Evolutionary conservation across 2,329 filamentous ascomycete species (phyloP).

Genomic region (Fonsecaea multimorphosa): DNA sequence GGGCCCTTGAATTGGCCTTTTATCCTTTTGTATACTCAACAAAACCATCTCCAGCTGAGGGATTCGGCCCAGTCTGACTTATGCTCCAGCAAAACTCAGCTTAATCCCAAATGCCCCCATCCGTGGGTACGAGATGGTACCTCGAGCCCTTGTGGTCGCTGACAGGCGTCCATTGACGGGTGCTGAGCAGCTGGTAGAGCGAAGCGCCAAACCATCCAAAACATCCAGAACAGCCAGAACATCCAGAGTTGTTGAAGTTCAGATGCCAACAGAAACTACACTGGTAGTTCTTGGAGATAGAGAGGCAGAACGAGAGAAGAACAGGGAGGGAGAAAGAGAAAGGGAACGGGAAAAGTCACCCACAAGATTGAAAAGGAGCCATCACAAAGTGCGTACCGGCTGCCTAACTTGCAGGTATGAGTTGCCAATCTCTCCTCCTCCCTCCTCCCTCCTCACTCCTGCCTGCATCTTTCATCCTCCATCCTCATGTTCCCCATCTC

Average conservation of each 20-base stretch:
- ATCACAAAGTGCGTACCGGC: constrained; percentile 31
- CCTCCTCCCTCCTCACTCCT: neutral
- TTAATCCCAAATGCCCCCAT: constrained; percentile 14
- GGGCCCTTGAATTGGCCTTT: neutral
- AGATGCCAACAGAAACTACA: neutral
- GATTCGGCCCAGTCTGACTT: constrained; percentile 7
- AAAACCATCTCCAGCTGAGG: neutral
- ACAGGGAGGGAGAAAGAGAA: neutral
- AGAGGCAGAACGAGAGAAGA: neutral
- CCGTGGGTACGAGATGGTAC: constrained; percentile 19
- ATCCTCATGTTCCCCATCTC: neutral
- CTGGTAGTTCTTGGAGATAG: neutral
- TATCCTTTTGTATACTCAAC: constrained; percentile 3
- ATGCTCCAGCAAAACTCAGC: neutral
- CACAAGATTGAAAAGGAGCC: constrained; percentile 29
- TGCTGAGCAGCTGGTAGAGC: neutral
- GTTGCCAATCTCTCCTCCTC: neutral
- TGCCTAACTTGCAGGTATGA: constrained; percentile 31
- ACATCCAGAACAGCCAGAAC: neutral
- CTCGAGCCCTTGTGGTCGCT: constrained; percentile 23
- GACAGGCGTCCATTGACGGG: constrained; percentile 13
- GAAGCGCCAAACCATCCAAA: neutral
- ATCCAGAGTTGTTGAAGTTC: neutral
- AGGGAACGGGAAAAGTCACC: constrained; percentile 25
- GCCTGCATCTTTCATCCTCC: neutral